These are phyloP conservation scores for Metschnikowia gelsemii DNA, from an alignment of 805 yeast genomes.

Conservation along the genomic window DNA sequence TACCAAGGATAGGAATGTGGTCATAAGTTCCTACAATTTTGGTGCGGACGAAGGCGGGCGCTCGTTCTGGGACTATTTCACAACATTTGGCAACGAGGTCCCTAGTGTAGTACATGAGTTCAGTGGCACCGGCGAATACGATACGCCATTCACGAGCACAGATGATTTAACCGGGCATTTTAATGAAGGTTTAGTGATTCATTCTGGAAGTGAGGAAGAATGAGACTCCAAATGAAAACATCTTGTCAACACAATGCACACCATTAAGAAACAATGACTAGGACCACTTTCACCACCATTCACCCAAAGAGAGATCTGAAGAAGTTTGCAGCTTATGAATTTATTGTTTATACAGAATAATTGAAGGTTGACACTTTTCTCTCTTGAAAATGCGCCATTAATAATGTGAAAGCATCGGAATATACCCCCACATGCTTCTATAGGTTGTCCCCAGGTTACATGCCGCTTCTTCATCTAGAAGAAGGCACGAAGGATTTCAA, in stretches of 20 bases:
- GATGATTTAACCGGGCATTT: slow-evolving; percentile 12
- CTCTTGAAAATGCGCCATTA: too few relatives aligned
- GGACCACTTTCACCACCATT: not conserved
- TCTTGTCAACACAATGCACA: not conserved
- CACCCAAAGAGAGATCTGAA: not conserved
- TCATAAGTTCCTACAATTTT: slow-evolving; percentile 28
- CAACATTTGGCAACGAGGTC: slow-evolving; percentile 29
- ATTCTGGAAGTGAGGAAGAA: slow-evolving; percentile 1
- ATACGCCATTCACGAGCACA: slow-evolving; percentile 4
- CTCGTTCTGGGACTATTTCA: slow-evolving; percentile 22
- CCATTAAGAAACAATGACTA: not conserved
- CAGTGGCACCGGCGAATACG: not conserved
- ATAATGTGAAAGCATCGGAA: too few relatives aligned
- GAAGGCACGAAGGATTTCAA: slow-evolving; percentile 61
- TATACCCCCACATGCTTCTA: too few relatives aligned
- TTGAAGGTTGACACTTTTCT: too few relatives aligned
- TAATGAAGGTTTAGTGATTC: slow-evolving; percentile 15
- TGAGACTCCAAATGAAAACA: not conserved
- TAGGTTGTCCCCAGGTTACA: too few relatives aligned
- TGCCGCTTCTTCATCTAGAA: slow-evolving; percentile 34
- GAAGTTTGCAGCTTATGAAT: not conserved
- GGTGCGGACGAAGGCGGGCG: slow-evolving; percentile 21
- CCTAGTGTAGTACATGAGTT: slow-evolving; percentile 16
- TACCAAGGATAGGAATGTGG: slow-evolving; percentile 31
- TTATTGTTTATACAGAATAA: slow-evolving; percentile 1